Percentiles rank a stretch among this genome's conserved stretches.
phyloP scores from a whole-genome alignment of 2,329 filamentous ascomycete species.

The Aspergillus flavus region DNA sequence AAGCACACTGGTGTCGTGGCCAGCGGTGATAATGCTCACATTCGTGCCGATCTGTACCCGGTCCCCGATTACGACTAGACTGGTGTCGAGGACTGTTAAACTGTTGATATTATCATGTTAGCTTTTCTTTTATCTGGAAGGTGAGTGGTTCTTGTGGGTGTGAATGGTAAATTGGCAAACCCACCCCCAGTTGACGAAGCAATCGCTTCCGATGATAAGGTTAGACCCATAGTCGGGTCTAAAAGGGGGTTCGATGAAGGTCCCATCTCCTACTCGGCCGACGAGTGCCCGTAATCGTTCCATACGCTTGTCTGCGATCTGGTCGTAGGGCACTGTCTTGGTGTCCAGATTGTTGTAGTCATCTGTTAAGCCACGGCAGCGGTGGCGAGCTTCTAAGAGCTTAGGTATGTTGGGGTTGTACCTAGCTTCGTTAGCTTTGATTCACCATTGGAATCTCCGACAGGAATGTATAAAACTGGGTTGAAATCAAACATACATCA shows the following conservation, averaged over 20 bases:
- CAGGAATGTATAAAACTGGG: background rate
- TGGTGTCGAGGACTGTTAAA: slow-evolving; percentile 57
- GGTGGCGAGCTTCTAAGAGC: slow-evolving; percentile 32
- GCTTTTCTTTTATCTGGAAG: fast-evolving
- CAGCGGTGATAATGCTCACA: slow-evolving; percentile 56
- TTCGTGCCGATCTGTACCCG: slow-evolving; percentile 57
- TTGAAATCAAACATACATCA: slow-evolving; percentile 28
- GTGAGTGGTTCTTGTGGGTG: background rate
- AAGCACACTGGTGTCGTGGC: slow-evolving; percentile 55
- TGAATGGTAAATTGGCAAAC: background rate
- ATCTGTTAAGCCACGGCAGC: slow-evolving; percentile 27
- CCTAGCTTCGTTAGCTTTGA: slow-evolving; percentile 17
- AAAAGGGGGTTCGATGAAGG: slow-evolving; percentile 37
- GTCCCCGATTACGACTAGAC: slow-evolving; percentile 56
- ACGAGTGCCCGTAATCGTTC: slow-evolving; percentile 31
- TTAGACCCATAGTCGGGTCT: slow-evolving; percentile 38
- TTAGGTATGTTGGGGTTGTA: slow-evolving; percentile 33
- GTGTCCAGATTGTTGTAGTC: slow-evolving; percentile 36
- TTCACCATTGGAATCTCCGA: background rate
- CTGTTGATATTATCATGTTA: slow-evolving; percentile 43
- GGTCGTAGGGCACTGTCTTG: slow-evolving; percentile 28
- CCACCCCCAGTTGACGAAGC: slow-evolving; percentile 38
- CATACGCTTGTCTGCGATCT: slow-evolving; percentile 28
- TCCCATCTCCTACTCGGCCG: slow-evolving; percentile 31
- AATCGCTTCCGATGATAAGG: slow-evolving; percentile 32